phyloP scores from a whole-genome alignment of 805 yeast species.

The Candida cerambycidarum region DNA sequence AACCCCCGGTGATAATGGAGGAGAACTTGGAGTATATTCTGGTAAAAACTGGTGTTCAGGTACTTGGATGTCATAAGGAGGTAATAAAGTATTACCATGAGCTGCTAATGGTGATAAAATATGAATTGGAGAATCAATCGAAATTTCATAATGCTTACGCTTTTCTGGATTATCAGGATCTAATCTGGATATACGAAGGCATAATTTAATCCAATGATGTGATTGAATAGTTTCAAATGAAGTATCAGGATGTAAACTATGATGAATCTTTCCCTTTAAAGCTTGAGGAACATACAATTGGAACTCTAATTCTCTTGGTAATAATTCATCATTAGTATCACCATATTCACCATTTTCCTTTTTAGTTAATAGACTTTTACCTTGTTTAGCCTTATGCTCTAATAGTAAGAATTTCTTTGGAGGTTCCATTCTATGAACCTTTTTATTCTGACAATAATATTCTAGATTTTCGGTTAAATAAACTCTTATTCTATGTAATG shows the following conservation, averaged over 20 bases:
- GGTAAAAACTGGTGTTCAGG: constrained; percentile 19
- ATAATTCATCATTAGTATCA: constrained; percentile 53
- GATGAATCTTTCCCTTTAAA: constrained; percentile 51
- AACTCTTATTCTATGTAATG: constrained; percentile 80
- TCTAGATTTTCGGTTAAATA: constrained; percentile 88
- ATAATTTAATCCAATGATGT: constrained; percentile 94
- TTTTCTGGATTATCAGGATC: constrained; percentile 55
- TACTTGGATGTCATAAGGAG: constrained; percentile 55
- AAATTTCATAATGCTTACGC: constrained; percentile 89
- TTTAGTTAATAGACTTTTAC: constrained; percentile 48
- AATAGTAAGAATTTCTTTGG: constrained; percentile 72
- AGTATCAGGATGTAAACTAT: constrained; percentile 77
- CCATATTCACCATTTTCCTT: constrained; percentile 25
- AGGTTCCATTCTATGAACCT: constrained; percentile 92
- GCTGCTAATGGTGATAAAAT: constrained; percentile 74
- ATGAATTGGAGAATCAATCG: constrained; percentile 93
- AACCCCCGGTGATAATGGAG: constrained; percentile 58
- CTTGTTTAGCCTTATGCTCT: constrained; percentile 70
- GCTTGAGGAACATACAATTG: constrained; percentile 80
- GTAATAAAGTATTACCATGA: constrained; percentile 75
- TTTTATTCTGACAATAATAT: constrained; percentile 81
- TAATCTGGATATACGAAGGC: constrained; percentile 72
- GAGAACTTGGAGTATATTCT: constrained; percentile 31
- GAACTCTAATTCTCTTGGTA: constrained; percentile 80
- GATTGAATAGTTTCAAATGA: constrained; percentile 76